phyloP scores from a whole-genome alignment of 2,329 filamentous ascomycete species.

The Tolypocladium nubicola region DNA sequence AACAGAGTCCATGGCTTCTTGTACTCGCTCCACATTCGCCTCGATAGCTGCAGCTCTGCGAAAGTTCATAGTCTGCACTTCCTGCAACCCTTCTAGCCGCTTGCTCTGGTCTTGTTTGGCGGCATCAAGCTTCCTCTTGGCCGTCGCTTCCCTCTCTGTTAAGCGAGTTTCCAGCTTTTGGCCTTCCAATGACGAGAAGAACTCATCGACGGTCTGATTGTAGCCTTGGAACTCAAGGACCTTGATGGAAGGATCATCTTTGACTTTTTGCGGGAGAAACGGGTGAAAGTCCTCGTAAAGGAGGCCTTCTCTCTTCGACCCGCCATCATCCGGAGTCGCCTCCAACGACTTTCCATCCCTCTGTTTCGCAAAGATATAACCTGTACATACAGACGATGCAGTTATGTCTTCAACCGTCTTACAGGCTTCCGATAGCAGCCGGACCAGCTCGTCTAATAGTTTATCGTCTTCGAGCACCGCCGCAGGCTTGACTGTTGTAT shows the following conservation, averaged over 20 bases:
- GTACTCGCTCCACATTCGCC: conserved; percentile 80
- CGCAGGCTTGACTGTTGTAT: conserved; percentile 55
- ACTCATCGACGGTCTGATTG: conserved; percentile 90
- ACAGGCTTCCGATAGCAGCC: conserved; percentile 59
- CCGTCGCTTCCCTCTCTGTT: conserved; percentile 69
- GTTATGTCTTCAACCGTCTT: conserved; percentile 60
- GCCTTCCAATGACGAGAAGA: conserved; percentile 92
- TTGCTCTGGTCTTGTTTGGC: conserved; percentile 75
- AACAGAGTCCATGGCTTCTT: conserved; percentile 86
- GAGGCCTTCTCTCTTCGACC: conserved; percentile 35
- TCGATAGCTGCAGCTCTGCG: conserved; percentile 86
- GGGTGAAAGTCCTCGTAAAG: conserved; percentile 95
- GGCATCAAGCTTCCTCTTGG: conserved; percentile 76
- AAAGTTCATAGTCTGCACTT: conserved; percentile 70
- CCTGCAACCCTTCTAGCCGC: conserved; percentile 72
- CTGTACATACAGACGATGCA: conserved; percentile 53
- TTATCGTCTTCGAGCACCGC: conserved; percentile 58
- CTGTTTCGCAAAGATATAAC: conserved; percentile 79
- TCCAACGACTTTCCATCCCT: conserved; percentile 16
- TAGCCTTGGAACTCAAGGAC: conserved; percentile 75
- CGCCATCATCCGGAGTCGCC: conserved; percentile 19
- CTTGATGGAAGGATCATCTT: conserved; percentile 50
- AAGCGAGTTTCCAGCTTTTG: conserved; percentile 81
- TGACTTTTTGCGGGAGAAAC: conserved; percentile 74
- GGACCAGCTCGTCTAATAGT: conserved; percentile 56